phyloP scores from a whole-genome alignment of 257 asterid genomes.

The Nicotiana tabacum region DNA sequence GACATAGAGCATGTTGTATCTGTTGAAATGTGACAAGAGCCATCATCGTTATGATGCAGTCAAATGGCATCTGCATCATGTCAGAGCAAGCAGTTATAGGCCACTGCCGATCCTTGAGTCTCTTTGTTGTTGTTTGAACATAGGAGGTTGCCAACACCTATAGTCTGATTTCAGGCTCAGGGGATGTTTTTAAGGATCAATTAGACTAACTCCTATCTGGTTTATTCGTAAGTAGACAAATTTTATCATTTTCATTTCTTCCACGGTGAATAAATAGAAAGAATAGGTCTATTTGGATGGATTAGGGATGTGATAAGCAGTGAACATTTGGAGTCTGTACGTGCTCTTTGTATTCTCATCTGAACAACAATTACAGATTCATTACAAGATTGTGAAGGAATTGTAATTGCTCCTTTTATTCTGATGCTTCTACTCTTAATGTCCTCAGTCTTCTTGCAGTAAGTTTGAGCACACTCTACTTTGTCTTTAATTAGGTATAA shows the following conservation, averaged over 20 bases:
- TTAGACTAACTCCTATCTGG: background rate
- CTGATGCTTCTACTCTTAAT: background rate
- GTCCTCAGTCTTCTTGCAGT: background rate
- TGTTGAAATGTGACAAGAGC: slow-evolving; percentile 28
- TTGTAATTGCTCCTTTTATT: background rate
- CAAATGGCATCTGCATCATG: background rate
- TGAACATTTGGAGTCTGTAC: background rate
- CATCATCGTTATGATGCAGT: background rate
- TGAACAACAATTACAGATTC: background rate
- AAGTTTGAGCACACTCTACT: too few species aligned
- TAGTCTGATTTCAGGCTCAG: background rate
- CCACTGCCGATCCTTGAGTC: background rate
- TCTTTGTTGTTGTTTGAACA: background rate
- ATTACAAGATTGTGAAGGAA: background rate
- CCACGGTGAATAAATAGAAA: background rate
- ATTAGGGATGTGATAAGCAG: background rate
- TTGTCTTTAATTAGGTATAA: too few species aligned
- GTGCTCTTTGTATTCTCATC: background rate
- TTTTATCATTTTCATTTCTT: background rate
- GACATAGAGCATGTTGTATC: slow-evolving; percentile 50
- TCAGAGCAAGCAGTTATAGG: background rate
- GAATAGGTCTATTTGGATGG: background rate
- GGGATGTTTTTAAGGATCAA: background rate
- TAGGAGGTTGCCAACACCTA: background rate
- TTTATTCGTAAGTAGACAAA: background rate